Evolutionary conservation across 192 early-diverging fungal genomes (phyloP), one percentile per base, ranked within the genome.

Genomic region (Lunasporangiospora selenospora): DNA sequence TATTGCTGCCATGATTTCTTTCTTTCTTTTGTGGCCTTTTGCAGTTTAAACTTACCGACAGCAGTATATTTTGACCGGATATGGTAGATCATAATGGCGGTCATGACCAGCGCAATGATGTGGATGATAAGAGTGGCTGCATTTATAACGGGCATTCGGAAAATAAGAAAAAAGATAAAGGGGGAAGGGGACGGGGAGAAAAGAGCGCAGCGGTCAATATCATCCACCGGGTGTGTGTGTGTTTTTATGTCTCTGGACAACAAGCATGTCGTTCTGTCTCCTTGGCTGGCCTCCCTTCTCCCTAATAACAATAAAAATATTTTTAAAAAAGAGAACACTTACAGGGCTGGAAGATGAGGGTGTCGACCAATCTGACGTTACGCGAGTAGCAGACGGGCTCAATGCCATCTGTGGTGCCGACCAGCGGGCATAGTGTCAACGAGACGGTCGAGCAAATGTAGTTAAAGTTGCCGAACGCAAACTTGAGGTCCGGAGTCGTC

Each of bases 1-100:
- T n/a, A n/a, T n/a, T n/a, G n/a, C n/a, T n/a, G n/a, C n/a, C n/a
- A n/a, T n/a, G n/a, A n/a, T n/a, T n/a, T n/a, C n/a, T n/a, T n/a
- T n/a, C n/a, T n/a, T n/a, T n/a, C n/a, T n/a, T n/a, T n/a, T n/a
- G n/a, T n/a, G n/a, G n/a, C n/a, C n/a, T n/a, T n/a, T n/a, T n/a
- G n/a, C n/a, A n/a, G n/a, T n/a, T n/a, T n/a, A 42, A 24, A 77
- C 86, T 61, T 69, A 90, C 91, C 97, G n/a, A 99, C 95, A 33
- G 97, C 97, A 24, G 97, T 99, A 80, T 97, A 98, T 82, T 99
- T 99, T 40, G 90, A 92, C 57, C 90, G 90, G 76, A 99, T 93
- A 77, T 99, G 97, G 62, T 91, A 92, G 76, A 99, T 98, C 97
- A 99, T 99, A 73, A 97, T 96, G 47, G 88, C 78, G 9, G 96